phyloP scores from a whole-genome alignment of 805 yeast species.

The Spathaspora sp. region DNA sequence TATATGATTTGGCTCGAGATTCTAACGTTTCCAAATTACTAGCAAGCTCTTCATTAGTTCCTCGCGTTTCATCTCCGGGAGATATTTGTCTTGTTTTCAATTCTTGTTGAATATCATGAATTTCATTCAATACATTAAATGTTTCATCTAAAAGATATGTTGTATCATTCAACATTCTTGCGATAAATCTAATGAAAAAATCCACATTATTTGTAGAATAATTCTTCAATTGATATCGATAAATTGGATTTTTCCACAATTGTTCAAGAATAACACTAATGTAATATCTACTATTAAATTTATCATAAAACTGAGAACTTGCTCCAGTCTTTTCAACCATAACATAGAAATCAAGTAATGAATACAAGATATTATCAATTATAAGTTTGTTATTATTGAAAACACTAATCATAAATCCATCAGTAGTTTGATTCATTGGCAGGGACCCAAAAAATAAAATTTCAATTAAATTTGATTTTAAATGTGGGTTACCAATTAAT shows the following conservation, averaged over 20 bases:
- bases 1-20: conserved; percentile 70
- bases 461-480: conserved; percentile 82
- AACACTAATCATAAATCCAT: conserved; percentile 71
- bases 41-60: conserved; percentile 58
- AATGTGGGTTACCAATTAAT: conserved; percentile 85
- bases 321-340: conserved; percentile 96
- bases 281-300: conserved; percentile 85
- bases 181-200: conserved; percentile 88
- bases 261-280: conserved; percentile 80
- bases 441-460: conserved; percentile 71
- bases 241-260: conserved; percentile 72
- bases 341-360: conserved; percentile 85
- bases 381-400: conserved; percentile 65
- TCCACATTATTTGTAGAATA: conserved; percentile 70
- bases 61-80: conserved; percentile 36
- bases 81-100: conserved; percentile 44
- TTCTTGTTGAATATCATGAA: conserved; percentile 73
- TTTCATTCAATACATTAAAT: conserved; percentile 69
- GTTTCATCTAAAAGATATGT: conserved; percentile 92
- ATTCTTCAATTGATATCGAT: conserved; percentile 61
- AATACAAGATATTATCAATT: conserved; percentile 65
- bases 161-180: conserved; percentile 91
- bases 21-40: conserved; percentile 52
- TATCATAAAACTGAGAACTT: conserved; percentile 91
- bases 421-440: conserved; percentile 48